phyloP scores from a whole-genome alignment of 768 basidiomycete species.

The Tephrocybe rancida region DNA sequence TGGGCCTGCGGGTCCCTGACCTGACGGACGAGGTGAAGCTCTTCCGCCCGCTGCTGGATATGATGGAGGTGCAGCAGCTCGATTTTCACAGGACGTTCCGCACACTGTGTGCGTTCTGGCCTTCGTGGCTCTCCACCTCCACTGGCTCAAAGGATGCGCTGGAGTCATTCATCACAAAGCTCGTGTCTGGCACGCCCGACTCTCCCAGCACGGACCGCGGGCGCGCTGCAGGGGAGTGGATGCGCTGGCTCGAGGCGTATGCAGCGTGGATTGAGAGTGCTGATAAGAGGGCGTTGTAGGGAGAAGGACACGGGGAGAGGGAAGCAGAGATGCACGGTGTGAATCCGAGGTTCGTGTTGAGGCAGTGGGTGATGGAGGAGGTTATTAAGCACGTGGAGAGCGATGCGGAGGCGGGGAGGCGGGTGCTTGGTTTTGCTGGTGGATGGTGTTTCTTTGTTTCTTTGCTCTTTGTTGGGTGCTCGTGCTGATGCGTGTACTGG shows the following conservation, averaged over 20 bases:
- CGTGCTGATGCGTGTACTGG: no score
- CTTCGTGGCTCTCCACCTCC: constrained; percentile 29
- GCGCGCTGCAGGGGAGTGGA: constrained; percentile 52
- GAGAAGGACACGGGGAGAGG: constrained; percentile 47
- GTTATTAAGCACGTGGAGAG: constrained; percentile 77
- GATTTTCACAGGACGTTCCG: constrained; percentile 92
- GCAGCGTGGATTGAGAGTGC: constrained; percentile 59
- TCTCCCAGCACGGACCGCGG: neutral
- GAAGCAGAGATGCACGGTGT: constrained; percentile 51
- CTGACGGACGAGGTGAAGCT: constrained; percentile 61
- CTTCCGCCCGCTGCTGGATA: constrained; percentile 67
- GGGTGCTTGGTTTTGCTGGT: constrained; percentile 80
- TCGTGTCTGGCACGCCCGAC: constrained; percentile 48
- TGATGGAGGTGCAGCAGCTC: constrained; percentile 74
- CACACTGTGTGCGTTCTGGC: constrained; percentile 62
- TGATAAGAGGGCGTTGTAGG: constrained; percentile 42
- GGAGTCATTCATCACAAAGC: constrained; percentile 41
- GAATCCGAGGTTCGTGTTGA: constrained; percentile 91
- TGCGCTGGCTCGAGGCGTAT: constrained; percentile 66
- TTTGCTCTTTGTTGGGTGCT: neutral
- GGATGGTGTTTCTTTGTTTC: constrained; percentile 30
- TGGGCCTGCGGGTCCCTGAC: constrained; percentile 67
- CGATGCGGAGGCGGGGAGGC: constrained; percentile 64
- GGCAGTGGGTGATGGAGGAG: constrained; percentile 97
- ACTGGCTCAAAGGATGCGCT: constrained; percentile 21